These are phyloP conservation scores for Colletotrichum tropicicola DNA, from an alignment of 2,329 filamentous ascomycete genomes.

Conservation along the genomic window DNA sequence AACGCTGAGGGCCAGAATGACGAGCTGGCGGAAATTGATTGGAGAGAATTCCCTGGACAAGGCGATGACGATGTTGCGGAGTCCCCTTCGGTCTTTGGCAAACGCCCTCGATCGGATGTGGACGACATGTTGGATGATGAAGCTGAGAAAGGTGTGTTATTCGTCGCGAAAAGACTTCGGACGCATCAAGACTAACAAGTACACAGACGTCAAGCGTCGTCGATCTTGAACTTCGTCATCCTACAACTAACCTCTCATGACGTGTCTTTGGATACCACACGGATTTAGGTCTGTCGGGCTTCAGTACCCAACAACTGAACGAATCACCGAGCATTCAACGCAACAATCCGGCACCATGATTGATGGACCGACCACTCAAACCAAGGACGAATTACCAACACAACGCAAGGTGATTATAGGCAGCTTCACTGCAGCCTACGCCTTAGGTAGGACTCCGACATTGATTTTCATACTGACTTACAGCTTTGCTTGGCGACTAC, in stretches of 20 bases:
- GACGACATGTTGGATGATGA: slow-evolving; percentile 33
- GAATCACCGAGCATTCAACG: background rate
- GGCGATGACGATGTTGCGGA: slow-evolving; percentile 25
- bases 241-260: slow-evolving; percentile 20
- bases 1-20: background rate
- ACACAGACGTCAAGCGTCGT: slow-evolving; percentile 37
- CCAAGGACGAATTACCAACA: background rate
- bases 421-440: background rate
- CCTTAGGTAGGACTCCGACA: slow-evolving; percentile 22
- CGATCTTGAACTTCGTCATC: slow-evolving; percentile 29
- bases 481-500: slow-evolving; percentile 8
- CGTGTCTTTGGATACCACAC: background rate
- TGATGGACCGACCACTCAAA: background rate
- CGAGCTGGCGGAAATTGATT: slow-evolving; percentile 37
- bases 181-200: slow-evolving; percentile 18
- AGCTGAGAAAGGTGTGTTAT: slow-evolving; percentile 34
- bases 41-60: slow-evolving; percentile 35
- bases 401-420: background rate
- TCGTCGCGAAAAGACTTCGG: background rate
- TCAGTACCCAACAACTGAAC: background rate
- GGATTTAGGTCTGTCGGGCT: slow-evolving; percentile 7
- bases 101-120: slow-evolving; percentile 35
- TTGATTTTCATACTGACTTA: slow-evolving; percentile 22
- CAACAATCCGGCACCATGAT: too few relatives aligned
- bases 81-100: slow-evolving; percentile 27